Conservation (phyloP, 1,284 basidiomycete genomes). For the Cryptococcus sp. region DNA sequence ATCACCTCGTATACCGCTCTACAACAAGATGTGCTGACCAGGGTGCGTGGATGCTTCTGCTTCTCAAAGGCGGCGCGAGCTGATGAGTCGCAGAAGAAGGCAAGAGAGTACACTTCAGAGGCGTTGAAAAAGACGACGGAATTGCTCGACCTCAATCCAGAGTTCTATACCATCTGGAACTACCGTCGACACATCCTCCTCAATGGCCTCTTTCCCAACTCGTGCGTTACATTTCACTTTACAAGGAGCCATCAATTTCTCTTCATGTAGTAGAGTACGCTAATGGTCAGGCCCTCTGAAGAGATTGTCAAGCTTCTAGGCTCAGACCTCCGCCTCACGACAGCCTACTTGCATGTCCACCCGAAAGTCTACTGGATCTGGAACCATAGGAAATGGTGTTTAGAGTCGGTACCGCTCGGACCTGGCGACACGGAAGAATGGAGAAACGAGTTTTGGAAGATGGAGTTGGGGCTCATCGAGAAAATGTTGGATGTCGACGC, state of each 20-base stretch:
- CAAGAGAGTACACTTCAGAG: conserved; percentile 59
- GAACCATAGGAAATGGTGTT: conserved; percentile 92
- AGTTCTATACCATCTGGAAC: conserved; percentile 92
- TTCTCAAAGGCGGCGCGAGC: not conserved
- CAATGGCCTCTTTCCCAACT: conserved; percentile 62
- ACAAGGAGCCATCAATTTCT: too few relatives aligned
- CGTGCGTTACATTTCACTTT: conserved; percentile 48
- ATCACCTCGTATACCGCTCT: conserved; percentile 69
- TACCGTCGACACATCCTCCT: conserved; percentile 73
- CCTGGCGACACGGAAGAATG: conserved; percentile 58
- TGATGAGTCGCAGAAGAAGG: conserved; percentile 56
- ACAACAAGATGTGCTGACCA: conserved; percentile 58
- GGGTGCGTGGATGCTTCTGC: conserved; percentile 50
- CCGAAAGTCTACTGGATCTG: conserved; percentile 96
- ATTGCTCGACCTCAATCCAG: conserved; percentile 74
- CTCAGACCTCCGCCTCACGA: conserved; percentile 74
- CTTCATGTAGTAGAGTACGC: too few relatives aligned
- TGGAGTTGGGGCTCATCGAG: conserved; percentile 77
- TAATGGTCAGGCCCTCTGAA: conserved; percentile 53
- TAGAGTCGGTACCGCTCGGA: conserved; percentile 70
- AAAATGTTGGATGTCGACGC: conserved; percentile 82
- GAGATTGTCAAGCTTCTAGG: conserved; percentile 61
- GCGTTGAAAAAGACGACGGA: conserved; percentile 67
- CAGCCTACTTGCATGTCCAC: conserved; percentile 67
- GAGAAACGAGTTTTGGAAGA: conserved; percentile 71